Evolutionary conservation across 192 early-diverging fungal species (phyloP), one percentile per base, ranked within the genome.

Genomic region (Powellomyces hirtus): DNA sequence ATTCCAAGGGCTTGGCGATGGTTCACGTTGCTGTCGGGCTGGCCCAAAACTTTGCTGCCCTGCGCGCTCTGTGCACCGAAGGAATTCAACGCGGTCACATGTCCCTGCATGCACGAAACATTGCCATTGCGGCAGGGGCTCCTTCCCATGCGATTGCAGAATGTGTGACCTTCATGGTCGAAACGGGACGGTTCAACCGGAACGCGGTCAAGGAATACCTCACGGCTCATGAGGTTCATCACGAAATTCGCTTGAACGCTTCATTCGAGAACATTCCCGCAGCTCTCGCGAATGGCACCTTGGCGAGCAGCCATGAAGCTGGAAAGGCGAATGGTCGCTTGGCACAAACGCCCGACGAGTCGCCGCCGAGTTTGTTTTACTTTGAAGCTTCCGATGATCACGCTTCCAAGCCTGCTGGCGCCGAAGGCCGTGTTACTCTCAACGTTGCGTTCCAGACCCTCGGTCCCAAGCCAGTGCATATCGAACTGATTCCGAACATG

Each of bases 41-140:
- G 30, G 89, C 90, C 1, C 90, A 91, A 72, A 91, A 91, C 75
- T 91, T 91, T 86, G 90, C 90, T 11, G 90, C 90, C 4, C 71
- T 91, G 16, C 61, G 90, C 33, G 90, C 90, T 7, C 67, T 91
- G 18, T 75, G 79, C 7, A 88, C 90, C 13, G 90, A 91, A 64
- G 90, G 90, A 3, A 91, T 91, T 68, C 89, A 91, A 66, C 77
- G 81, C 26, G 88, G 89, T 14, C 88, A 90, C 57, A 89, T 91
- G 88, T 72, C 78, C 6, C 55, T 82, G 30, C 73, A 77, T 50
- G 79, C 76, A 29, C 53, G 68, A 38, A 79, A 64, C 30, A 64
- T 64, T 50, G 76, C 77, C 29, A 87, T 89, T 64, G 84, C 87
- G 16, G 89, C 89, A 7, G 89, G 89, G 38, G 86, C 88, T 14